Evolutionary conservation across 2,329 filamentous ascomycete genomes (phyloP), one percentile per base, ranked within the genome.

Genomic region (Amylocarpus encephaloides): DNA sequence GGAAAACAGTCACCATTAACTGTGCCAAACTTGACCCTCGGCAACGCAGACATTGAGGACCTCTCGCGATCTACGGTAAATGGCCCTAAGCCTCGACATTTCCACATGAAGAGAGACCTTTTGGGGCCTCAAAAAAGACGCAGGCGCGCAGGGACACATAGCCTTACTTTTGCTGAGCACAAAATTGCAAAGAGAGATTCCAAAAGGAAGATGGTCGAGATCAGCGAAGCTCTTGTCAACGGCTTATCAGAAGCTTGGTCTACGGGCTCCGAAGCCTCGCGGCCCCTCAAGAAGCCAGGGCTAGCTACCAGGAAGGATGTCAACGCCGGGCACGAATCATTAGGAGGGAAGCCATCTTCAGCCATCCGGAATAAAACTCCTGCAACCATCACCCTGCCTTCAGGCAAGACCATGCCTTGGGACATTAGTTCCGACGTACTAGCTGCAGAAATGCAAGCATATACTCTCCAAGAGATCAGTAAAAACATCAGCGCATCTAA

Each of bases 401-500:
- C 45, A 58, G 59, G 62, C 61, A 65, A 71, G 7, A 54, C 53
- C 39, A 72, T 77, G 68, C 55, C 59, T 36, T 66, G 62, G 63
- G 60, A 65, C 49, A 55, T 62, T 2, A 59, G 52, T 42, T 59
- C 57, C 1, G 71, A 75, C 36, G 69, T 72, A 54, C 70, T 80
- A 33, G 68, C 75, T 1, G 71, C 71, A 5, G 75, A 77, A 32
- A 80, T 81, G 77, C 73, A 80, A 59, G 68, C 71, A 30, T 84
- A 78, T 68, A 77, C 80, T 1, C 67, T 84, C 55, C 70, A 75
- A 57, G 74, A 83, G 53, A 80, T 84, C 32, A 74, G 66, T 41
- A 57, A 62, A 22, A 63, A 50, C 22, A 52, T 64, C n/a, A 57
- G 57, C 1, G 56, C 41, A 51, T 52, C 48, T 11, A 50, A 62